Percentiles rank a stretch among this genome's conserved stretches.
phyloP scores from a whole-genome alignment of 164 flowering plant species.

The Vitis vinifera region DNA sequence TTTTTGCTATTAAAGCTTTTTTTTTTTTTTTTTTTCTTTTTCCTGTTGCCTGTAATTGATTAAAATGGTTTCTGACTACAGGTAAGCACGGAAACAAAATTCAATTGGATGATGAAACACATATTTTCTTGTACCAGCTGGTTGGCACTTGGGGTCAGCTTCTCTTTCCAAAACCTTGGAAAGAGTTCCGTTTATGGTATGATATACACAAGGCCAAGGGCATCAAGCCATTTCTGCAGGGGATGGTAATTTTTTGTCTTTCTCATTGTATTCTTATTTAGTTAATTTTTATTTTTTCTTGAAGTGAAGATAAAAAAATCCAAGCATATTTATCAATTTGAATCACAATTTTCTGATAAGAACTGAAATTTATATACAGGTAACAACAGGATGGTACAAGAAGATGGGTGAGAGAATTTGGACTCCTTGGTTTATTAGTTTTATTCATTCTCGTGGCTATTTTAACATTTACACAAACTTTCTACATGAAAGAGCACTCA shows the following conservation, averaged over 20 bases:
- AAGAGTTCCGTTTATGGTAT: constrained; percentile 95
- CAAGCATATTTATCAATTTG: background rate
- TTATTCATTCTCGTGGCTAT: constrained; percentile 79
- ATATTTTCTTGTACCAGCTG: constrained; percentile 82
- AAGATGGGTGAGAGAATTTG: constrained; percentile 92
- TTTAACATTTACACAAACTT: constrained; percentile 87
- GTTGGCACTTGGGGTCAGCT: constrained; percentile 99
- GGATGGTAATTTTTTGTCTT: constrained; percentile 62
- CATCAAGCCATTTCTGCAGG: constrained; percentile 75
- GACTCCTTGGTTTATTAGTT: constrained; percentile 99
- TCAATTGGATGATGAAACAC: constrained; percentile 51
- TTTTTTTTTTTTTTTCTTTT: background rate
- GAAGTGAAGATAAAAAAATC: background rate
- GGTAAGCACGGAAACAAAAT: constrained; percentile 97
- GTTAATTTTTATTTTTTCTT: background rate
- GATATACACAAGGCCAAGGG: constrained; percentile 79
- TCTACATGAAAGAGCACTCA: constrained; percentile 72
- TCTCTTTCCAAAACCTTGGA: constrained; percentile 98
- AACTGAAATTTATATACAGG: constrained; percentile 39
- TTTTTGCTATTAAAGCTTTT: background rate
- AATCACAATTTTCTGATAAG: background rate
- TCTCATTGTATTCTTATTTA: background rate
- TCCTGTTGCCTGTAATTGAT: background rate
- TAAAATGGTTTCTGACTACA: constrained; percentile 20
- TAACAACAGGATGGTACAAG: constrained; percentile 96